Percentiles rank a stretch among this genome's conserved stretches.
These are phyloP conservation scores for Suillus variegatus DNA, from an alignment of 768 basidiomycete genomes.

Conservation along the genomic window DNA sequence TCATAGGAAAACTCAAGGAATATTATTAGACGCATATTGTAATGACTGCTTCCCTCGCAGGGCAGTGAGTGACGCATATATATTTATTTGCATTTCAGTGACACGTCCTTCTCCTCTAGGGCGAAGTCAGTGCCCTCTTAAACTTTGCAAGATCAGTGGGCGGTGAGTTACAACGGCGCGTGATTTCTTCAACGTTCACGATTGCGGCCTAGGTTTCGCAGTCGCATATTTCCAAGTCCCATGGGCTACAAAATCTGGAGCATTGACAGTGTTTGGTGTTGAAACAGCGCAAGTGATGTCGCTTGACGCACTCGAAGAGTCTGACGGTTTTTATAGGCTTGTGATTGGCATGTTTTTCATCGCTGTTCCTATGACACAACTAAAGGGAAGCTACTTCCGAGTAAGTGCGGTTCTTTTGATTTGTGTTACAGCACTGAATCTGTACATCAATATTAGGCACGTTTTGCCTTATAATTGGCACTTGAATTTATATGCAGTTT, in stretches of 20 bases:
- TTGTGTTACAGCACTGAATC: neutral
- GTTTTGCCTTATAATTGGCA: too few species aligned
- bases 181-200: neutral
- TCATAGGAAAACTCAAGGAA: neutral
- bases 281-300: slow-evolving; percentile 37
- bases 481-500: too few species aligned
- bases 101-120: neutral
- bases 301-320: neutral
- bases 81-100: neutral
- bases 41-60: slow-evolving; percentile 39
- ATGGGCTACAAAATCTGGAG: slow-evolving; percentile 38
- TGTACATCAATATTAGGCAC: too few species aligned
- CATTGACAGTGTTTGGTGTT: slow-evolving; percentile 35
- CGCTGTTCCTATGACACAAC: slow-evolving; percentile 37
- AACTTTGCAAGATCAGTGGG: slow-evolving; percentile 40
- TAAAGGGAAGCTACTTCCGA: slow-evolving; percentile 33
- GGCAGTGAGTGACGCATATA: slow-evolving; percentile 19
- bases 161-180: slow-evolving; percentile 22
- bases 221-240: slow-evolving; percentile 44
- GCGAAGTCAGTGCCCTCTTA: slow-evolving; percentile 43
- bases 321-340: slow-evolving; percentile 24
- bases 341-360: slow-evolving; percentile 35
- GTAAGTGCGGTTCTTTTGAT: slow-evolving; percentile 19
- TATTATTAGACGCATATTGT: slow-evolving; percentile 36
- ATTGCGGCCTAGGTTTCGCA: slow-evolving; percentile 28